Evolutionary conservation across 2,329 filamentous ascomycete genomes (phyloP), one percentile per base, ranked within the genome.

Genomic region (Calycina herbarum): DNA sequence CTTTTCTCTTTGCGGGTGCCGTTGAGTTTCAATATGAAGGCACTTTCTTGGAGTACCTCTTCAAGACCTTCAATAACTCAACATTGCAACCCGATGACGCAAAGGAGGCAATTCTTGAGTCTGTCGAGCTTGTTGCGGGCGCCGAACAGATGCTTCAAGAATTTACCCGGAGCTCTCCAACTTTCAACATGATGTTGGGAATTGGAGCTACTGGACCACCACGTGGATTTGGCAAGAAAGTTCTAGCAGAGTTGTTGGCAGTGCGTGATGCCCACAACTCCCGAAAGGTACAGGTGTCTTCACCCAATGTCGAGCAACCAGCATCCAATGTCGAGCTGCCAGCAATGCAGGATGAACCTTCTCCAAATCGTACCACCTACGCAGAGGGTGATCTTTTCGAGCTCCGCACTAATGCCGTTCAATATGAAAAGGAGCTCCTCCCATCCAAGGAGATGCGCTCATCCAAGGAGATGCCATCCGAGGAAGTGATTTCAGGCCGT

Each of bases 51-150:
- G 20, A 61, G 24, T 17, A 33, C 20, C 11, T 61, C 10, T 61
- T 61, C 27, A 15, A 48, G 17, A 61, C 11, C 20, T 15, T 48
- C 24, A 40, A 48, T 11, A 15, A 45, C 7, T 61, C 59, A 5
- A 31, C 20, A 15, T n/a, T 61, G 17, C 3, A 17, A 29, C 10
- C 24, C 40, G 6, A 51, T 29, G 38, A 35, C 6, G 15, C 29
- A n/a, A 48, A 61, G 42, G 59, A 48, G 27, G 59, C 42, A 15
- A 51, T 61, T 48, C 59, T 61, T 29, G 27, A 8, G 7, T 51
- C 38, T 45, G 20, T 10, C n/a, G 42, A 61, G 20, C 59, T 48
- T 31, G 5, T 61, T 27, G 45, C 24, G 2, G 31, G 27, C 5
- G 29, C 59, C 20, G 8, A 31, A 4, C 13, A 56, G 11, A 29